These are phyloP conservation scores for Xerocomus nothofagi DNA, from an alignment of 1,284 basidiomycete genomes.

Conservation along the genomic window DNA sequence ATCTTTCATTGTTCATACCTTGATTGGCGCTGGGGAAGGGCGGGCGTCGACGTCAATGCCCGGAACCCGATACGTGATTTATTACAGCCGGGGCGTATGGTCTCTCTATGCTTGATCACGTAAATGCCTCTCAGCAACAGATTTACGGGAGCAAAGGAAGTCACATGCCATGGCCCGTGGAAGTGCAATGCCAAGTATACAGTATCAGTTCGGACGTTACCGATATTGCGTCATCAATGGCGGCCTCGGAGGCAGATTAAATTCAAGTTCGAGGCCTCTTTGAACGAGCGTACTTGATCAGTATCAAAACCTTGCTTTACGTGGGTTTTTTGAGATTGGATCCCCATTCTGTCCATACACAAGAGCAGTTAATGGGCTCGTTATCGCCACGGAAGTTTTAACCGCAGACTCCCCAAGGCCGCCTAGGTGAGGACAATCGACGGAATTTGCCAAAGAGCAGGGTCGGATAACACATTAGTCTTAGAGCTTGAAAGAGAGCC, in stretches of 20 bases:
- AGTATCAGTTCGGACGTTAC: neutral
- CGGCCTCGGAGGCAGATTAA: neutral
- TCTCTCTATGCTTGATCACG: neutral
- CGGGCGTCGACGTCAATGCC: too few relatives aligned
- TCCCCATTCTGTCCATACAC: neutral
- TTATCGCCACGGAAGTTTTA: too few relatives aligned
- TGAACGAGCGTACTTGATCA: neutral
- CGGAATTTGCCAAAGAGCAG: too few relatives aligned
- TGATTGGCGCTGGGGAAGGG: too few relatives aligned
- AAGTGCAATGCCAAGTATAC: neutral
- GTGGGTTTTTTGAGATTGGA: neutral
- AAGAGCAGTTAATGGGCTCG: neutral
- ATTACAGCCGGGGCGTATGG: neutral
- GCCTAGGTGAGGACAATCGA: too few relatives aligned
- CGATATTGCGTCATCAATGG: neutral
- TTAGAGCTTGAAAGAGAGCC: too few relatives aligned
- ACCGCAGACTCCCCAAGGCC: too few relatives aligned
- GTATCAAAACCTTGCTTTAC: neutral
- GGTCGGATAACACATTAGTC: too few relatives aligned
- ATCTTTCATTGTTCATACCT: too few relatives aligned
- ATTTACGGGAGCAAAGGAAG: neutral
- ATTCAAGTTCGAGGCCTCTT: too few relatives aligned
- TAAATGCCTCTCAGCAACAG: slow-evolving; percentile 11
- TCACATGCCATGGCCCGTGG: neutral
- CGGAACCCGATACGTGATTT: too few relatives aligned